Percentiles rank a stretch among this genome's conserved stretches.
Conservation (phyloP, 306 rosid species). For the Vachellia collinsii region DNA sequence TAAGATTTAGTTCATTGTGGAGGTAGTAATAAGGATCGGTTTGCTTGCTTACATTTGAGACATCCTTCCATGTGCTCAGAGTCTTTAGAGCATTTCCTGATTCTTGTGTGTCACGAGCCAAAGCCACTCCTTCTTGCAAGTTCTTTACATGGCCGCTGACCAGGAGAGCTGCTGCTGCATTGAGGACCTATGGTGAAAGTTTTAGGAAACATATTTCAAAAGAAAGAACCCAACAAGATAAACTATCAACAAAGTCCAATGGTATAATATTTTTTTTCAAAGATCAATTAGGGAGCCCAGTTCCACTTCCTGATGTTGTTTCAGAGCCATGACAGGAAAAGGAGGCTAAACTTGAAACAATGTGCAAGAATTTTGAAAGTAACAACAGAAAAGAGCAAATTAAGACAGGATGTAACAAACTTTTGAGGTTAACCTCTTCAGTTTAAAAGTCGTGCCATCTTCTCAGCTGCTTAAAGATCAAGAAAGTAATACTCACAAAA, state of each 20-base stretch:
- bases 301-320: background rate
- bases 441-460: background rate
- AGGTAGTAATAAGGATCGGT: background rate
- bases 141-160: constrained; percentile 68
- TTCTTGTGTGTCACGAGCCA: constrained; percentile 78
- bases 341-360: background rate
- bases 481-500: constrained; percentile 57
- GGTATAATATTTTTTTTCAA: background rate
- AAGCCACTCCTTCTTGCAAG: constrained; percentile 69
- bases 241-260: constrained; percentile 19
- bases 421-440: background rate
- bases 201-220: background rate
- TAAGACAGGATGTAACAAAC: constrained; percentile 4
- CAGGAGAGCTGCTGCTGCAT: constrained; percentile 87
- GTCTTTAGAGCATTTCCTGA: constrained; percentile 84
- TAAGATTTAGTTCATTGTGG: too few relatives aligned
- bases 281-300: background rate
- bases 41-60: constrained; percentile 71
- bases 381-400: background rate
- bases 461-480: constrained; percentile 3
- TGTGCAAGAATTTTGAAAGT: constrained; percentile 14
- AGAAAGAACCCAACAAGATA: background rate
- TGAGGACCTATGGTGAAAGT: constrained; percentile 57
- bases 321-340: constrained; percentile 9
- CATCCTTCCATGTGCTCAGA: constrained; percentile 61